A percentile compares a stretch with the other conserved stretches of the same genome.
These are phyloP conservation scores for Aspergillus bombycis DNA, from an alignment of 2,329 filamentous ascomycete genomes.

Conservation along the genomic window DNA sequence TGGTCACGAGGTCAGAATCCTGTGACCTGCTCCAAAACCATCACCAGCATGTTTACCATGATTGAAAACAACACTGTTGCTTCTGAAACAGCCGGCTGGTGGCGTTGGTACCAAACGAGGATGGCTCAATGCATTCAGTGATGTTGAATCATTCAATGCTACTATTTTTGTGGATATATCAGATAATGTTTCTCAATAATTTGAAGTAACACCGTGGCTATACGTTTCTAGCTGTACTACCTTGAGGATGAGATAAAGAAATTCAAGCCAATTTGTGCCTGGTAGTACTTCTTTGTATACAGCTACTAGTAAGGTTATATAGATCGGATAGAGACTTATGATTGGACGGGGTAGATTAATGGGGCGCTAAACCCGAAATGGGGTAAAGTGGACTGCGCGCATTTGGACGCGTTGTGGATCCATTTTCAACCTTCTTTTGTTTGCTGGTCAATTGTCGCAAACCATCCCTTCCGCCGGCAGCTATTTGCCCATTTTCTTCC, in stretches of 20 bases:
- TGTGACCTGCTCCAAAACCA: not conserved
- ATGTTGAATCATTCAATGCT: not conserved
- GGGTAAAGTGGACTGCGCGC: conserved; percentile 40
- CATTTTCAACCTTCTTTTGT: conserved; percentile 14
- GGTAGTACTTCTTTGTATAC: not conserved
- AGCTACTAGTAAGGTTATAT: conserved; percentile 3
- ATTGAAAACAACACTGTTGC: not conserved
- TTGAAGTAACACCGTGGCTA: too few species aligned
- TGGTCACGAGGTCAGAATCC: not conserved
- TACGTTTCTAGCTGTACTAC: too few species aligned
- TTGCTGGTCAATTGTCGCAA: conserved; percentile 3
- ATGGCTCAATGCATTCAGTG: not conserved
- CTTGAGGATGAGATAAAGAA: too few species aligned
- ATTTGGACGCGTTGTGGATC: conserved; percentile 25
- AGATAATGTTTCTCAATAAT: too few species aligned
- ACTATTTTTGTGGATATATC: too few species aligned
- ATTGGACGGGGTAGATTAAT: conserved; percentile 18
- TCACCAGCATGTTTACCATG: not conserved
- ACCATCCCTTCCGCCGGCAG: not conserved
- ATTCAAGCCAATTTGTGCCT: not conserved
- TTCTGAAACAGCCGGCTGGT: not conserved
- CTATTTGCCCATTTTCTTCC: not conserved
- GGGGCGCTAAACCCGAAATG: conserved; percentile 28
- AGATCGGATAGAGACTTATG: conserved; percentile 4
- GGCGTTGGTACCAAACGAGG: not conserved